Base-by-base conservation (phyloP, 2,329 filamentous ascomycete genomes). In the Diaporthe ampelina region DNA sequence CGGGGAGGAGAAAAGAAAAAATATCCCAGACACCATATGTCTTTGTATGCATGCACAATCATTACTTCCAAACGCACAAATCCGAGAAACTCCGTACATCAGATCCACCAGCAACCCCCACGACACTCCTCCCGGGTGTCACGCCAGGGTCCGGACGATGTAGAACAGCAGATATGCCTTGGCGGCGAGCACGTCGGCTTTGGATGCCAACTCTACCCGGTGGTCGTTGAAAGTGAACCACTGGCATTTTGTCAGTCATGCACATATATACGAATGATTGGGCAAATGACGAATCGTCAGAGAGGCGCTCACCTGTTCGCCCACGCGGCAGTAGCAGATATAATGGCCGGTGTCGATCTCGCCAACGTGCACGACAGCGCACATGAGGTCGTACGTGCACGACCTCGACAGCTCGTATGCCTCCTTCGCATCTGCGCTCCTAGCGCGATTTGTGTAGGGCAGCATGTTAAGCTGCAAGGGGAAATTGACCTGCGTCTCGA, bases 171-270 rank as follows among this genome's bases (percentile, higher is more conserved):
- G 86, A 82, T 98, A 98, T 0, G 96, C 95, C 82, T 98, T 93
- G 19, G 94, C 94, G 40, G 90, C 90, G 56, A 98, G 87, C 4
- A 98, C 96, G 75, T 98, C 94, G 7, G 93, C 94, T 81, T 97
- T 93, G 61, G 91, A 91, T 2, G 94, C 96, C 73, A 95, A 81
- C 76, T 95, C 94, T 32, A 98, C 96, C 81, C 95, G 95, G 82
- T 97, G 95, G 81, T 98, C 96, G 80, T 98, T 97, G 84, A 98
- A 98, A 72, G 94, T 91, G 82, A 98, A 97, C 96, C 96, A 98
- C 89, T 97, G 77, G 21, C 76, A 81, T 15, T 54, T 40, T 10
- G 76, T 79, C 54, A 76, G 70, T 54, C 24, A 21, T 19, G 13
- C 21, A 35, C 37, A 11, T 24, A 50, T 17, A 32, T 13, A 9